Base-by-base conservation (phyloP, 768 basidiomycete genomes). In the Xerocomellus dryophilus region DNA sequence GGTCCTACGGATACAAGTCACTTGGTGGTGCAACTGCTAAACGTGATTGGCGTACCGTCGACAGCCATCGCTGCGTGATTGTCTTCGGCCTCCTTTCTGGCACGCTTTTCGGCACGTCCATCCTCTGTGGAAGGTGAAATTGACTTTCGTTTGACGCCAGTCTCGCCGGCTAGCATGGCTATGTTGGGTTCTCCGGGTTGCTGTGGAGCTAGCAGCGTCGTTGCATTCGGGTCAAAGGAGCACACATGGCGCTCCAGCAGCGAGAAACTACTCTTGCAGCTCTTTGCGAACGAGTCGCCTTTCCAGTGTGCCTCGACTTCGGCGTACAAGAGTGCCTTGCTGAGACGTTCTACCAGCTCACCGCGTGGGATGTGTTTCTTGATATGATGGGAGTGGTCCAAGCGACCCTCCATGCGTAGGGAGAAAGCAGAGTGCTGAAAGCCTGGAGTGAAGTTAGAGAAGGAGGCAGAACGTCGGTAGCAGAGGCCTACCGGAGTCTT, bases 231-330 rank as follows among this genome's bases (percentile, higher is more conserved):
- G 48, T 84, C 81, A 32, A 76, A 47, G 18, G 85, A 83, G 67
- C 90, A 93, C 21, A 81, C 74, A 62, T 93, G 90, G 3, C 73
- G 79, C 53, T 88, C 84, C 27, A 93, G 75, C n/a, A 93, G 73
- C 17, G 86, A 85, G 73, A 93, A 92, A 11, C 77, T 68, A 32
- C 78, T 74, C 64, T 81, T 84, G 78, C 91, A 93, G 61, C 80
- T 83, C 42, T 73, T 76, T 7, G 81, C 78, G 54, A 86, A 71
- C 34, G 76, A 73, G 64, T 83, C 82, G 9, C 78, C 78, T 56
- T 82, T 81, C 85, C 88, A 93, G 62, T 93, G 91, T 7, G 85
- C 79, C 74, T 93, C 91, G 48, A 88, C 88, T 72, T 93, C 91
- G 18, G 79, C 75, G 60, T 90, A 93, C 10, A 93, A 79, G 17